Base-by-base conservation (phyloP, 2,329 filamentous ascomycete species). In the Incumbomyces lentus region DNA sequence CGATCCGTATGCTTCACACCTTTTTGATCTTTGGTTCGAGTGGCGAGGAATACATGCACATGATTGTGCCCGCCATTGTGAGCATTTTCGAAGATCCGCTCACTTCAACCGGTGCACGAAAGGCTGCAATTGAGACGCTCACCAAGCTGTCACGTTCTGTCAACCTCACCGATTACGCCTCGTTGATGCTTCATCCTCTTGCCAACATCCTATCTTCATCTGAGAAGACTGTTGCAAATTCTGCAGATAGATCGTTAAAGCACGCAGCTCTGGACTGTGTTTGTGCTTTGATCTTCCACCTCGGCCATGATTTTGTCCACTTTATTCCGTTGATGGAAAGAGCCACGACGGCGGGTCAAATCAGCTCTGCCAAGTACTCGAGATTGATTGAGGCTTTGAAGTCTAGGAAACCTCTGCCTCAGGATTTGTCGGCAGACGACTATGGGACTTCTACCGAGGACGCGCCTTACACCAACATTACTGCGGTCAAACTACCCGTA, bases 41-140 rank as follows among this genome's bases (percentile, higher is more conserved):
- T 59, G 86, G 85, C 10, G 92, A 98, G 62, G 92, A 98, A 63
- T 98, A 98, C 64, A 98, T 98, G 92, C 92, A 98, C 62, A 74
- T 98, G 44, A 96, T 99, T 55, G 86, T 98, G 43, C 92, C 92
- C 0, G 87, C 94, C 31, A 88, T 98, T 59, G 89, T 98, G 7
- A 81, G 84, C 37, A 84, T 95, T 40, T 96, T 98, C 59, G 90
- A 98, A 62, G 93, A 87, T 60, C 78, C 84, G 29, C 81, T 84
- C 10, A 86, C 93, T 52, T 87, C 88, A 6, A 71, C 78, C 1
- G 82, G 82, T 49, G 79, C 95, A 40, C 78, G 87, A 44, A 93
- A 88, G 64, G 81, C 82, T 18, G 90, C 90, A 0, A 96, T 98
- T 55, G 93, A 98, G 59, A 94, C 88, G 0, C 81, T 98, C 50